These are phyloP conservation scores for Allium fistulosum DNA, from an alignment of 106 monocot genomes.

Conservation along the genomic window DNA sequence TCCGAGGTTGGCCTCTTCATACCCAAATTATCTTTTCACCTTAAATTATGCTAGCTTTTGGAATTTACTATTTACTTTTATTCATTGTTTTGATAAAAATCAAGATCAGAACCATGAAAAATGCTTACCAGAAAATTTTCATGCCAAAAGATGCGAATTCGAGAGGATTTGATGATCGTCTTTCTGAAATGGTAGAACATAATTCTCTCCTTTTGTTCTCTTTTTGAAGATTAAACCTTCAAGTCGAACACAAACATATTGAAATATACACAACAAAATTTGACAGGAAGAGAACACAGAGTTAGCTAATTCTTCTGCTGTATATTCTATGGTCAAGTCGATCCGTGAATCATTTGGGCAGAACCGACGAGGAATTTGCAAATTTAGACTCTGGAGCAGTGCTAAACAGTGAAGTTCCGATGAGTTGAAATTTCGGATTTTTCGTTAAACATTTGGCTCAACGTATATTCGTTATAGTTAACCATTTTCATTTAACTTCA, in stretches of 20 bases:
- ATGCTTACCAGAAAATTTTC: slow-evolving; percentile 13
- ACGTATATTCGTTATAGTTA: too few relatives aligned
- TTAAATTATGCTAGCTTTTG: not conserved
- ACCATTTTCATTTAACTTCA: too few relatives aligned
- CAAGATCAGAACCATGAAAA: slow-evolving; percentile 10
- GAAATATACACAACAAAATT: not conserved
- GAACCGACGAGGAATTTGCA: slow-evolving; percentile 84
- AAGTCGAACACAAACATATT: not conserved
- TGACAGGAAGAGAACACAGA: slow-evolving; percentile 25
- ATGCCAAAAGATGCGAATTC: slow-evolving; percentile 6
- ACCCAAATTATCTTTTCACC: not conserved
- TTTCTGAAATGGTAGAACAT: slow-evolving; percentile 67
- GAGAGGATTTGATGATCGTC: slow-evolving; percentile 45
- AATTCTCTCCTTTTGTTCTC: not conserved
- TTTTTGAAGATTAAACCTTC: not conserved
- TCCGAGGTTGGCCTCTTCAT: slow-evolving; percentile 31
- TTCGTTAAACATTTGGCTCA: too few relatives aligned
- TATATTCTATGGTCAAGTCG: slow-evolving; percentile 67
- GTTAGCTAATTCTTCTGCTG: slow-evolving; percentile 32
- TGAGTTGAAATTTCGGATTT: not conserved
- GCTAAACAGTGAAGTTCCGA: slow-evolving; percentile 7
- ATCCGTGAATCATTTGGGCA: slow-evolving; percentile 64
- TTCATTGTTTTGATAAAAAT: not conserved
- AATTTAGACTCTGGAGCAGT: slow-evolving; percentile 41
- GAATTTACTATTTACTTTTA: not conserved